Conservation (phyloP, 1,284 basidiomycete genomes). For the Pseudozyma sp. region DNA sequence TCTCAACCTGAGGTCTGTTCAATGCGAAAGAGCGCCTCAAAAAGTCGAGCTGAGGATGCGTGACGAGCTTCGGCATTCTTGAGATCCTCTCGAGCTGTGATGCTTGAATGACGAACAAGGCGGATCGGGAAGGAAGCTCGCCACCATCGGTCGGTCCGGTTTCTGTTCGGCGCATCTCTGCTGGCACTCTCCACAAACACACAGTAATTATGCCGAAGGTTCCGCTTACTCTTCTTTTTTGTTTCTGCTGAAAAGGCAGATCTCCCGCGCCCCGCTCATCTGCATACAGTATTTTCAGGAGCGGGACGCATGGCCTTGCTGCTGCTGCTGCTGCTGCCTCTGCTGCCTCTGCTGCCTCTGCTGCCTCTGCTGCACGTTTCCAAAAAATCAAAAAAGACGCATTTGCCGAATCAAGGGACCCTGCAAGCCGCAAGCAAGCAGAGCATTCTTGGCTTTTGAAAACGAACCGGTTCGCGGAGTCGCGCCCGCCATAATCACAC, state of each 20-base stretch:
- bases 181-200: slow-evolving; percentile 1
- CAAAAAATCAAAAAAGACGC: too few relatives aligned
- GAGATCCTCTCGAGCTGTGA: background rate
- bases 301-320: too few relatives aligned
- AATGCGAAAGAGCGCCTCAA: background rate
- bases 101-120: background rate
- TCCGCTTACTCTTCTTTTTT: background rate
- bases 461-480: too few relatives aligned
- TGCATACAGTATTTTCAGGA: too few relatives aligned
- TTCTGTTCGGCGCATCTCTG: slow-evolving; percentile 6
- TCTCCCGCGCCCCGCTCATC: too few relatives aligned
- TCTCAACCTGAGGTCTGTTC: too few relatives aligned
- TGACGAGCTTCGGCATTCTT: background rate
- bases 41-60: background rate
- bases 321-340: background rate
- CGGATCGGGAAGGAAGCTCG: background rate
- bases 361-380: too few relatives aligned
- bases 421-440: too few relatives aligned
- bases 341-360: too few relatives aligned
- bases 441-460: too few relatives aligned
- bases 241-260: background rate
- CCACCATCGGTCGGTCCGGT: slow-evolving; percentile 3
- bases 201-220: slow-evolving; percentile 1
- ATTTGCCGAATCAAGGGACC: too few relatives aligned
- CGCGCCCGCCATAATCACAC: too few relatives aligned